A percentile compares a stretch with the other conserved stretches of the same genome.
These are phyloP conservation scores for Mucor circinelloides DNA, from an alignment of 371 early-diverging fungal species.

Conservation along the genomic window DNA sequence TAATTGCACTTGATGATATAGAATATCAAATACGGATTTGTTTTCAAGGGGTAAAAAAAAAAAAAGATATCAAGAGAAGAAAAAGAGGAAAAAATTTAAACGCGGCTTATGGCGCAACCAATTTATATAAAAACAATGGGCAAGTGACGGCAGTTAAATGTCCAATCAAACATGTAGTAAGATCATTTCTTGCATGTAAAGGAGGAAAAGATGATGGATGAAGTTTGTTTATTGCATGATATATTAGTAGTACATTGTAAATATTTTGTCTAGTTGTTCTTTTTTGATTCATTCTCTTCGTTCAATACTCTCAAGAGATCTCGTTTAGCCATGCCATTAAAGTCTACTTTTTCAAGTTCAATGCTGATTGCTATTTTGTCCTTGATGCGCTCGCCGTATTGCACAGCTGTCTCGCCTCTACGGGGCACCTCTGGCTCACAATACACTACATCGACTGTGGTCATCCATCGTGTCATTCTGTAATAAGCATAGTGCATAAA, in stretches of 20 bases:
- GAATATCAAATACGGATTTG: background rate
- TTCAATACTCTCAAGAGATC: conserved; percentile 28
- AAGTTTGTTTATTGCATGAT: background rate
- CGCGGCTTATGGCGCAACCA: background rate
- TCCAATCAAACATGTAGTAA: conserved; percentile 1
- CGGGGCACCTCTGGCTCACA: conserved; percentile 22
- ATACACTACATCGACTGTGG: conserved; percentile 39
- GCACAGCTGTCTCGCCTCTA: conserved; percentile 23
- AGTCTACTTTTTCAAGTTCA: conserved; percentile 33
- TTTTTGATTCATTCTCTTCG: conserved; percentile 4
- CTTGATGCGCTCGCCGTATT: conserved; percentile 36
- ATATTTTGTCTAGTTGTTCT: background rate
- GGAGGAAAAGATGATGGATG: background rate
- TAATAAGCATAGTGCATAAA: conserved; percentile 49
- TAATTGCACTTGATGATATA: background rate
- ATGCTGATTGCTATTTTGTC: conserved; percentile 26
- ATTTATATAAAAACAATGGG: background rate
- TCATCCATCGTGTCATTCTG: conserved; percentile 49
- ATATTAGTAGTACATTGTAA: background rate
- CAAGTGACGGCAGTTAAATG: background rate
- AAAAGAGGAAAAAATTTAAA: background rate
- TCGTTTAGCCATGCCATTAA: conserved; percentile 49
- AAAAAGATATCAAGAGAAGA: background rate
- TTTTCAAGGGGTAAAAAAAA: background rate
- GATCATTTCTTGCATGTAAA: background rate